A percentile compares a stretch with the other conserved stretches of the same genome.
Evolutionary conservation across 2,329 filamentous ascomycete genomes (phyloP).

Genomic region (Alternaria novae-zelandiae): DNA sequence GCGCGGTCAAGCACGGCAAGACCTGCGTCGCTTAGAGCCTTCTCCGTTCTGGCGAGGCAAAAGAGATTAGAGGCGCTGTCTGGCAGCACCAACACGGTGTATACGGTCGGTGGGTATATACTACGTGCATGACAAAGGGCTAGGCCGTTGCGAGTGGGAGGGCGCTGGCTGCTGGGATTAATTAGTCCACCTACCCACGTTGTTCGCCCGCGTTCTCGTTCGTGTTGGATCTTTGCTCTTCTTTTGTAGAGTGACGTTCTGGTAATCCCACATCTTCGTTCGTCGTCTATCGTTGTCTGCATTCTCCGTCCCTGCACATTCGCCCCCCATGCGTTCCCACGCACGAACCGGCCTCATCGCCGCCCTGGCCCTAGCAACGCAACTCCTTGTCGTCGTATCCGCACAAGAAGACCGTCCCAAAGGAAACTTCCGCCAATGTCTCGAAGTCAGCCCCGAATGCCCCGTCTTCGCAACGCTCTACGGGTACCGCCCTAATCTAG

Average conservation of each 20-base stretch:
- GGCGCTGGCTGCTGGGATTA: neutral
- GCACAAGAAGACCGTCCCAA: slow-evolving; percentile 26
- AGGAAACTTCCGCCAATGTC: slow-evolving; percentile 31
- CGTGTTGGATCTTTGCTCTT: neutral
- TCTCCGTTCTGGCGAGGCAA: neutral
- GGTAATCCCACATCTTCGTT: neutral
- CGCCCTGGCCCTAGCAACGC: slow-evolving; percentile 13
- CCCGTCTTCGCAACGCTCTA: slow-evolving; percentile 49
- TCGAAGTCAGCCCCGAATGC: slow-evolving; percentile 28
- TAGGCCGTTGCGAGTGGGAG: neutral
- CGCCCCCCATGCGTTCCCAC: slow-evolving; percentile 9
- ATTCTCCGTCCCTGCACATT: neutral
- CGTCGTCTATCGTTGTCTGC: neutral
- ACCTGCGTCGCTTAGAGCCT: slow-evolving; percentile 22
- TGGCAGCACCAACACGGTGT: slow-evolving; percentile 14
- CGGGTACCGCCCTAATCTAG: slow-evolving; percentile 49
- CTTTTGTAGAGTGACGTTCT: neutral
- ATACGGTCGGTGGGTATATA: slow-evolving; percentile 19
- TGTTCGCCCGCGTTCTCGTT: neutral
- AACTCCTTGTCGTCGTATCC: slow-evolving; percentile 11
- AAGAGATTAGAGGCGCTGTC: neutral
- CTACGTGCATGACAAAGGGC: slow-evolving; percentile 6
- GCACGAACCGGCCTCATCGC: slow-evolving; percentile 15
- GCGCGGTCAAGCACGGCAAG: neutral
- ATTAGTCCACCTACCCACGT: slow-evolving; percentile 1